phyloP scores from a whole-genome alignment of 2,329 filamentous ascomycete species.

The Venturia effusa region DNA sequence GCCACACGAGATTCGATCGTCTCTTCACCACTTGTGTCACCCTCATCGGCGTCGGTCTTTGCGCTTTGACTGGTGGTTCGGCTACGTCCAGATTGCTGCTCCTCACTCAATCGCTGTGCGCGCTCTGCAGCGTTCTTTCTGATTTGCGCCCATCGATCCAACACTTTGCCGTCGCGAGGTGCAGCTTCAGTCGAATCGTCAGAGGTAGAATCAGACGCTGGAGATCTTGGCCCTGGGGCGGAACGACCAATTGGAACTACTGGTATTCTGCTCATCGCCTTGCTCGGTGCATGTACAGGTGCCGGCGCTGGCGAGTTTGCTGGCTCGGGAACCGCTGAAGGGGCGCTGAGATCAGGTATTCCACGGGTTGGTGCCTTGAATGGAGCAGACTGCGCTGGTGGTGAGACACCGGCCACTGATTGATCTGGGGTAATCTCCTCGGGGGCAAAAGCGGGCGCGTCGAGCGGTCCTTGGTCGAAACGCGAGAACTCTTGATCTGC shows the following conservation, averaged over 20 bases:
- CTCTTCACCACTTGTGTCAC: constrained; percentile 92
- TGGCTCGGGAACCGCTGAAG: not conserved
- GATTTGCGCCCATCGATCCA: constrained; percentile 89
- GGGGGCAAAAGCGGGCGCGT: constrained; percentile 72
- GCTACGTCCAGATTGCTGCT: constrained; percentile 41
- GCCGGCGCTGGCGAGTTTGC: constrained; percentile 1
- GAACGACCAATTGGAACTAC: not conserved
- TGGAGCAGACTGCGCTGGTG: constrained; percentile 1
- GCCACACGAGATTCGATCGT: constrained; percentile 95
- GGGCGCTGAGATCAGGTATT: not conserved
- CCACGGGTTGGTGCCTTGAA: not conserved
- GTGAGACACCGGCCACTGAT: constrained; percentile 2
- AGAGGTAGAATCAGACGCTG: constrained; percentile 25
- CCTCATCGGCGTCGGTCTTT: constrained; percentile 56
- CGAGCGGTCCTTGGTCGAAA: constrained; percentile 83
- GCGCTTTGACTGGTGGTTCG: constrained; percentile 34
- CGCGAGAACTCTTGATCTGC: constrained; percentile 51
- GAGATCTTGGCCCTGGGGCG: constrained; percentile 1
- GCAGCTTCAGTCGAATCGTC: constrained; percentile 31
- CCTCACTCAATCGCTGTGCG: constrained; percentile 53
- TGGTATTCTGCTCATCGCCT: not conserved
- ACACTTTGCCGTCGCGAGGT: constrained; percentile 33
- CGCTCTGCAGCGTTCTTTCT: constrained; percentile 86
- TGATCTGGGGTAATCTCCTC: constrained; percentile 20
- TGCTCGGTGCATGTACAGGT: not conserved